Evolutionary conservation across 2,329 filamentous ascomycete species (phyloP).

Genomic region (Coniochaeta sp.): DNA sequence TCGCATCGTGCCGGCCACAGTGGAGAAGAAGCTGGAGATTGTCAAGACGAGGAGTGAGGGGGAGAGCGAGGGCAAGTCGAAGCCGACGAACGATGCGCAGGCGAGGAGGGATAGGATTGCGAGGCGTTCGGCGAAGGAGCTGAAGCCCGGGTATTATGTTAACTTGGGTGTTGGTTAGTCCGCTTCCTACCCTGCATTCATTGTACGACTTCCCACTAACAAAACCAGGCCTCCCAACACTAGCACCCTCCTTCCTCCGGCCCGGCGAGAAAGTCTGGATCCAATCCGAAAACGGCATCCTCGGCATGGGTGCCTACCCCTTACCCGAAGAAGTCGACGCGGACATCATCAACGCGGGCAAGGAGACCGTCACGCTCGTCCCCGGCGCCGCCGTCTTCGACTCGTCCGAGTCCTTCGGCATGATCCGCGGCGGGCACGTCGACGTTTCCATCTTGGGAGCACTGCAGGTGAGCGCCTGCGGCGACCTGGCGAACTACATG

Average conservation of each 20-base stretch:
- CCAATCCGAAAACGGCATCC: constrained; percentile 79
- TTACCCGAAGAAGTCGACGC: constrained; percentile 64
- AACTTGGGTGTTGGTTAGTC: constrained; percentile 62
- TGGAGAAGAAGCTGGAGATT: constrained; percentile 65
- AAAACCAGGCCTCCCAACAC: constrained; percentile 63
- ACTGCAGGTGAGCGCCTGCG: constrained; percentile 70
- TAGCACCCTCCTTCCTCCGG: constrained; percentile 72
- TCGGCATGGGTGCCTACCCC: constrained; percentile 79
- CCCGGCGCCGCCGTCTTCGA: constrained; percentile 74
- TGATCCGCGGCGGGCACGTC: constrained; percentile 81
- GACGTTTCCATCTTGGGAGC: constrained; percentile 79
- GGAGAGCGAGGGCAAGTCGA: constrained; percentile 24
- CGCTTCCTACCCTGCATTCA: no score
- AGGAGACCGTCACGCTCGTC: constrained; percentile 76
- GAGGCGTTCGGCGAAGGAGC: constrained; percentile 68
- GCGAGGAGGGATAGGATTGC: constrained; percentile 65
- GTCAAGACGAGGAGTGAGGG: constrained; percentile 47
- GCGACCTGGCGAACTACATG: constrained; percentile 86
- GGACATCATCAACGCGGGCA: constrained; percentile 80
- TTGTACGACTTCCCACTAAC: not conserved
- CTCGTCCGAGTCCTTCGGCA: constrained; percentile 74
- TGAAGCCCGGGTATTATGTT: constrained; percentile 74
- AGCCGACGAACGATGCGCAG: constrained; percentile 37
- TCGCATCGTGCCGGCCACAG: constrained; percentile 68
- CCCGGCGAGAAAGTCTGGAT: constrained; percentile 67